Percentiles rank a stretch among this genome's conserved stretches.
Conservation (phyloP, 164 flowering plant species). For the Kalanchoe fedtschenkoi region DNA sequence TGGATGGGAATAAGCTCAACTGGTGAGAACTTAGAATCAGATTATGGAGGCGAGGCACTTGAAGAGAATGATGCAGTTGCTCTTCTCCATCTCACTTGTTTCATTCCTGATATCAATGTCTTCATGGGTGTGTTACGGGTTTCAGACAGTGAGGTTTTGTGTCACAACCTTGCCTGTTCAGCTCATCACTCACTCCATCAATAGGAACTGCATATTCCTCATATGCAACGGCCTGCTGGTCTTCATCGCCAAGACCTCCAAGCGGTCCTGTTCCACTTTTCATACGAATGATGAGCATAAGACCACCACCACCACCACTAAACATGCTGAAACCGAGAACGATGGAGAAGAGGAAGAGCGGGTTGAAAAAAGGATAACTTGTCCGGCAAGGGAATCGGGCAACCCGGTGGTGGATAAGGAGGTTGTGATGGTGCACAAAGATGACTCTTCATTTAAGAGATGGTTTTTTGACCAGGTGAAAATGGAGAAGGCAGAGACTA, state of each 20-base stretch:
- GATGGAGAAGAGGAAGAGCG: not conserved
- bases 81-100: not conserved
- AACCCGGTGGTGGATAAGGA: not conserved
- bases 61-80: slow-evolving; percentile 2
- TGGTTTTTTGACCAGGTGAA: not conserved
- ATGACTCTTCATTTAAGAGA: not conserved
- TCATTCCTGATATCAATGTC: slow-evolving; percentile 1
- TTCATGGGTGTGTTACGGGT: not conserved
- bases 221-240: slow-evolving; percentile 35
- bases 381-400: not conserved
- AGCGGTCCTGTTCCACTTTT: not conserved
- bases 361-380: not conserved
- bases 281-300: not conserved
- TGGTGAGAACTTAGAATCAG: not conserved
- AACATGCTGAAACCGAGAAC: not conserved
- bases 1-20: not conserved
- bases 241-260: slow-evolving; percentile 26
- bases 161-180: slow-evolving; percentile 11
- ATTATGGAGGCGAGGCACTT: not conserved
- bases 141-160: not conserved
- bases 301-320: not conserved
- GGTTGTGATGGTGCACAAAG: not conserved
- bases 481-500: slow-evolving; percentile 12
- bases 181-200: slow-evolving; percentile 17
- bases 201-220: slow-evolving; percentile 36